Conservation (phyloP, 257 asterid species). For the Pogostemon cablin region DNA sequence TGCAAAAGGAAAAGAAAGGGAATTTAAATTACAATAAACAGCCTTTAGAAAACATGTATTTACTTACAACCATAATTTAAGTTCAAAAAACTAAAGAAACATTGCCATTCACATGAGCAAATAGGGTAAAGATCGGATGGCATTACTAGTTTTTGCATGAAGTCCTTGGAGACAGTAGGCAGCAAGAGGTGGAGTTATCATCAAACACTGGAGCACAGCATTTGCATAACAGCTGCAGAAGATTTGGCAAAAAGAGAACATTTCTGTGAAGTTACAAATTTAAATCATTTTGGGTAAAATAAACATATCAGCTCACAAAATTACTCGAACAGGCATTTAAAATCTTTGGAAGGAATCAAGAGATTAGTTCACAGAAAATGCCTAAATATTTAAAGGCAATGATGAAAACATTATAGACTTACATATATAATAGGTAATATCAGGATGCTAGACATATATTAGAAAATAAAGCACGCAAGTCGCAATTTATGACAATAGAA, state of each 20-base stretch:
- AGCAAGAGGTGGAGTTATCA: constrained; percentile 84
- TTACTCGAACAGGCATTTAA: background rate
- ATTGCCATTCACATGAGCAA: constrained; percentile 2
- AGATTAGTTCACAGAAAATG: background rate
- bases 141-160: constrained; percentile 73
- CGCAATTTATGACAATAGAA: background rate
- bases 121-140: constrained; percentile 9
- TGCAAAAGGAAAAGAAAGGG: constrained; percentile 21
- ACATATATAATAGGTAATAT: background rate
- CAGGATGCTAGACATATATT: background rate
- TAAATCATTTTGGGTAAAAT: constrained; percentile 9
- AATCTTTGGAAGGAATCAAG: background rate
- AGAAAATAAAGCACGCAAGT: background rate
- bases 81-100: background rate
- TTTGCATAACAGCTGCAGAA: constrained; percentile 85
- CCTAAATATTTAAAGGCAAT: background rate
- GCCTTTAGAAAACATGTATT: too few species aligned
- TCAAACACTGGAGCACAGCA: constrained; percentile 83
- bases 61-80: background rate
- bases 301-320: background rate
- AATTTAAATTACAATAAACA: background rate
- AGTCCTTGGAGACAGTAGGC: constrained; percentile 80
- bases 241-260: constrained; percentile 16
- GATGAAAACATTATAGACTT: background rate
- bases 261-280: background rate